phyloP scores from a whole-genome alignment of 495 filamentous ascomycete genomes.

The Penicillium paxilli region DNA sequence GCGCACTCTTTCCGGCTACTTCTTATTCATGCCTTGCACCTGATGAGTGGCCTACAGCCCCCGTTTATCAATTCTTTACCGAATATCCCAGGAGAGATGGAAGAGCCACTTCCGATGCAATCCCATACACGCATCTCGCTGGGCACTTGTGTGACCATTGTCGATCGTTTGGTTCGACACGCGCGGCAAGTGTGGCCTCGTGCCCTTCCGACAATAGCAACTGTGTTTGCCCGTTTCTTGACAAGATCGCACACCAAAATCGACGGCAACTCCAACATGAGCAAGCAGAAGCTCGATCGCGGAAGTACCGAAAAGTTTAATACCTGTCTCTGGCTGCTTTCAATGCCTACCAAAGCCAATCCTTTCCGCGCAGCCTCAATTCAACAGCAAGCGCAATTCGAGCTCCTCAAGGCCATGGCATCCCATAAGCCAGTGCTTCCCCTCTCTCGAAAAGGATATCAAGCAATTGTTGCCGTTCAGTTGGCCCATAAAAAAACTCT shows the following conservation, averaged over 20 bases:
- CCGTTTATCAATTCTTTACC: slow-evolving; percentile 2
- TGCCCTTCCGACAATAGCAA: slow-evolving; percentile 49
- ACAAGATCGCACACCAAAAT: slow-evolving; percentile 11
- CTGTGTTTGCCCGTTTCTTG: slow-evolving; percentile 37
- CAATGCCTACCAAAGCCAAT: slow-evolving; percentile 46
- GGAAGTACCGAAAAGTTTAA: slow-evolving; percentile 48
- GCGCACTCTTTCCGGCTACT: slow-evolving; percentile 43
- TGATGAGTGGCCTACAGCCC: slow-evolving; percentile 34
- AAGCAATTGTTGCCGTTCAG: slow-evolving; percentile 58
- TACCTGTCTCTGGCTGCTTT: slow-evolving; percentile 52
- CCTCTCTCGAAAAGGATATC: slow-evolving; percentile 62
- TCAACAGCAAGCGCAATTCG: slow-evolving; percentile 64
- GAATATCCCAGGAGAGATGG: neutral
- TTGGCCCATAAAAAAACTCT: slow-evolving; percentile 63
- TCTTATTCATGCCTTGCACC: slow-evolving; percentile 40
- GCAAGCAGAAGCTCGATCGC: slow-evolving; percentile 14
- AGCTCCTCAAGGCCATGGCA: slow-evolving; percentile 62
- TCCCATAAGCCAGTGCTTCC: slow-evolving; percentile 53
- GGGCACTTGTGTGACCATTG: slow-evolving; percentile 31
- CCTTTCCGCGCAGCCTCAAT: slow-evolving; percentile 50
- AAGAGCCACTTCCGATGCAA: slow-evolving; percentile 4
- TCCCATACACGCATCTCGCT: slow-evolving; percentile 21
- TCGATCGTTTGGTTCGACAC: slow-evolving; percentile 59
- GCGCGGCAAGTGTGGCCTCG: slow-evolving; percentile 58
- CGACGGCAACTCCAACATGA: neutral